A percentile compares a stretch with the other conserved stretches of the same genome.
Conservation (phyloP, 352 stramenopile species). For the Pilasporangium apinafurcum region DNA sequence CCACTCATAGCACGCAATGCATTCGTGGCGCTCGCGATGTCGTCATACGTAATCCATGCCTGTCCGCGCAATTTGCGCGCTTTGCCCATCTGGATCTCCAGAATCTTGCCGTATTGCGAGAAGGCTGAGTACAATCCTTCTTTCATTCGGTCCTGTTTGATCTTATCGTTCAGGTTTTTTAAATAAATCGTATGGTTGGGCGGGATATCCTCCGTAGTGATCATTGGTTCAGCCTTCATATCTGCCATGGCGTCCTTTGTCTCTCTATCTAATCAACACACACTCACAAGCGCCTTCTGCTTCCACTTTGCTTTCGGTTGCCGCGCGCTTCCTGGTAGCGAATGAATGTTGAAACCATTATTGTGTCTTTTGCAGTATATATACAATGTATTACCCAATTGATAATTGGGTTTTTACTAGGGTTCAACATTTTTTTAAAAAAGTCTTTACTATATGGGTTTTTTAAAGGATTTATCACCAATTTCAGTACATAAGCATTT, state of each 20-base stretch:
- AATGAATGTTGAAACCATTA: too few relatives aligned
- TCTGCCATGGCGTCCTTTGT: neutral
- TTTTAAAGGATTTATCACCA: too few relatives aligned
- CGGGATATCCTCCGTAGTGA: conserved; percentile 46
- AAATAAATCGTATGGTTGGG: conserved; percentile 92
- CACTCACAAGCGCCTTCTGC: too few relatives aligned
- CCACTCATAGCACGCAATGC: conserved; percentile 85
- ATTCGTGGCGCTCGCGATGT: conserved; percentile 83
- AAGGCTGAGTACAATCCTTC: conserved; percentile 87
- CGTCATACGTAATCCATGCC: conserved; percentile 91
- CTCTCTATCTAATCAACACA: neutral
- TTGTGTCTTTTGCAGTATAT: too few relatives aligned
- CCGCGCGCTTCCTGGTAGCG: too few relatives aligned
- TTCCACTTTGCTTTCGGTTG: too few relatives aligned
- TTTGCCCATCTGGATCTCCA: conserved; percentile 86
- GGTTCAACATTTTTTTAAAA: too few relatives aligned
- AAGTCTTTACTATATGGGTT: too few relatives aligned
- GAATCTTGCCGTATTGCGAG: conserved; percentile 90
- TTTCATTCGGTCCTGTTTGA: conserved; percentile 90
- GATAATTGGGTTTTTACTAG: too few relatives aligned
- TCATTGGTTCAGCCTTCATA: neutral
- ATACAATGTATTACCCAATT: too few relatives aligned
- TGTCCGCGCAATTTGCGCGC: conserved; percentile 83
- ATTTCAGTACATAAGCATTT: too few relatives aligned
- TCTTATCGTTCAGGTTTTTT: conserved; percentile 94